phyloP scores from a whole-genome alignment of 2,329 filamentous ascomycete genomes.

The Cladosporium sp. region DNA sequence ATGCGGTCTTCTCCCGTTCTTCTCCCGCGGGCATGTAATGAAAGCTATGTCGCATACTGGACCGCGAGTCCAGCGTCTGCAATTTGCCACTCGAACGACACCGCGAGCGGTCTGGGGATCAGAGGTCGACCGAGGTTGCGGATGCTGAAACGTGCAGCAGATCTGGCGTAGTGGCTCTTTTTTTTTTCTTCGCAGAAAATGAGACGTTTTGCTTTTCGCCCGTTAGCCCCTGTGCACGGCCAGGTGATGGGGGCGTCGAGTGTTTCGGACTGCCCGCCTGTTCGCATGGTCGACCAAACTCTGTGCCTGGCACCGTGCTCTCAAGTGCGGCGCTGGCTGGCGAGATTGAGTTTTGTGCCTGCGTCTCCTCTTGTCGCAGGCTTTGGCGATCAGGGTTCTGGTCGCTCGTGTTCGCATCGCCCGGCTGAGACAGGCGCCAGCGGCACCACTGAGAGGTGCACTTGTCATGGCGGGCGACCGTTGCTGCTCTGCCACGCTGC shows the following conservation, averaged over 20 bases:
- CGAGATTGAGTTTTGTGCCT: constrained; percentile 7
- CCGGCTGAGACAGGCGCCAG: constrained; percentile 4
- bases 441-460: constrained; percentile 1
- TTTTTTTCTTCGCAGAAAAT: constrained; percentile 8
- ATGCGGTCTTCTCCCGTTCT: constrained; percentile 10
- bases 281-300: constrained; percentile 10
- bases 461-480: neutral
- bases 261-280: constrained; percentile 11
- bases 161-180: neutral
- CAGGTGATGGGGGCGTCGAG: neutral
- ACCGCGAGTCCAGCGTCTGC: neutral
- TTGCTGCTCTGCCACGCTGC: constrained; percentile 5
- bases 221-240: constrained; percentile 10
- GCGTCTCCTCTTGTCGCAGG: constrained; percentile 5
- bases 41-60: constrained; percentile 9
- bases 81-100: constrained; percentile 12
- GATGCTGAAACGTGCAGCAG: neutral
- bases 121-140: constrained; percentile 4
- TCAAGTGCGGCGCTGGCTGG: neutral
- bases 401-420: constrained; percentile 7
- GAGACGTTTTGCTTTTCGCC: constrained; percentile 1
- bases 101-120: constrained; percentile 7
- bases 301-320: constrained; percentile 12
- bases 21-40: constrained; percentile 9
- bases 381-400: constrained; percentile 11